Base-by-base conservation (phyloP, 345 rosid species). In the Rhodamnia argentea region DNA sequence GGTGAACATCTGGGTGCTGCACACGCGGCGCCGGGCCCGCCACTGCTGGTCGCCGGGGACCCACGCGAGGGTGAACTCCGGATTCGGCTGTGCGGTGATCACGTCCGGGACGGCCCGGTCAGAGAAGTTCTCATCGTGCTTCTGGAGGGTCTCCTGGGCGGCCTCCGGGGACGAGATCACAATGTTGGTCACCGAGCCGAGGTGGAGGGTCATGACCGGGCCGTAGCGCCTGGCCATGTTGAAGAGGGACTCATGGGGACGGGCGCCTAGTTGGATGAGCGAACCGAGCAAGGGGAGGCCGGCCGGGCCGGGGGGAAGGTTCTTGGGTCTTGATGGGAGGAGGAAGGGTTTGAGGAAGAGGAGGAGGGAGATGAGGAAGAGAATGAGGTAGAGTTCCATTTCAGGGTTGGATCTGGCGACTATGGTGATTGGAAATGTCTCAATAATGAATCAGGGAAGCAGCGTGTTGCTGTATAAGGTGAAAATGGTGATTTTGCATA, bases 21-120 rank as follows among this genome's bases (percentile, higher is more conserved):
- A 92, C 4, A 88, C 18, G n/a, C 92, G 88, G 51, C 93, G 90
- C 16, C 91, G 90, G 86, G 82, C 87, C 27, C 90, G 87, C 93
- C 93, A 91, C 51, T 7, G 60, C 32, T 58, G 62, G 84, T 89
- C 90, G 13, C 87, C 91, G 0, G 87, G 81, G 51, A 89, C 87
- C 92, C 90, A 90, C 13, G 90, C 91, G n/a, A 91, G 84, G 55
- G 90, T 88, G 32, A 82, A 62, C 82, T 91, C 89, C 7, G 87
- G 89, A 84, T 89, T 76, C 32, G 90, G 89, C 29, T 86, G 90
- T 8, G 89, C 86, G 24, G 86, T 81, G 82, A 89, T 82, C 13
- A 59, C 91, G 13, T 88, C 91, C 0, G 91, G 89, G 47, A 90
- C 44, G 15, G 87, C 52, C 42, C 92, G 85, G 64, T 87, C 89